Conservation (phyloP, 192 early-diverging fungal genomes). For the Coemansia sp. region DNA sequence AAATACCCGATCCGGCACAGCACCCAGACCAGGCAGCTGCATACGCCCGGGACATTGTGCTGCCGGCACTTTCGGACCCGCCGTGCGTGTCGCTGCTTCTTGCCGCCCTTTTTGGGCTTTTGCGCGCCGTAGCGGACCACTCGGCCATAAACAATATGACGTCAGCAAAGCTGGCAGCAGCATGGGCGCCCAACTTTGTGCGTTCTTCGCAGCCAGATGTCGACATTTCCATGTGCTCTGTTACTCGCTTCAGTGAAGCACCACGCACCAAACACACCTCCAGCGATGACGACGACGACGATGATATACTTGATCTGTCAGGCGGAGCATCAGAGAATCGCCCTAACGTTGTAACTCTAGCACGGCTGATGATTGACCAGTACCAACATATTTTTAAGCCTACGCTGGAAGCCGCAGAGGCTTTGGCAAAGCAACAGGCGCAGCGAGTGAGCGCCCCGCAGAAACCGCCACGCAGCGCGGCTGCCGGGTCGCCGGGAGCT, state of each 20-base stretch:
- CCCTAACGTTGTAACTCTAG: slow-evolving; percentile 46
- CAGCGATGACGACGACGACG: slow-evolving; percentile 23
- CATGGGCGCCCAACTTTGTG: slow-evolving; percentile 87
- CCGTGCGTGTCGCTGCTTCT: slow-evolving; percentile 57
- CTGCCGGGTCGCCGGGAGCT: neutral
- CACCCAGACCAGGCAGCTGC: slow-evolving; percentile 34
- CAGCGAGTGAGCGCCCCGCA: slow-evolving; percentile 9
- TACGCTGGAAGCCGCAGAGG: slow-evolving; percentile 48
- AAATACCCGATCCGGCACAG: slow-evolving; percentile 42
- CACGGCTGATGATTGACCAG: slow-evolving; percentile 49
- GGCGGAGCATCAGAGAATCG: slow-evolving; percentile 33
- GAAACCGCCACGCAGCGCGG: slow-evolving; percentile 34
- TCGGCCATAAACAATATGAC: slow-evolving; percentile 80
- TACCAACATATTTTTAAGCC: slow-evolving; percentile 50
- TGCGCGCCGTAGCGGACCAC: slow-evolving; percentile 68
- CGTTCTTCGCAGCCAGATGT: slow-evolving; percentile 51
- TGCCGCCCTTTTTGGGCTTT: slow-evolving; percentile 66
- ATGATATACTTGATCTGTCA: slow-evolving; percentile 22
- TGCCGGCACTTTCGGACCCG: slow-evolving; percentile 49
- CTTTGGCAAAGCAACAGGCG: slow-evolving; percentile 28
- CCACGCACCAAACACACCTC: neutral
- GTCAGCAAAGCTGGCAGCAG: slow-evolving; percentile 72
- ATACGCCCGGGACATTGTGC: slow-evolving; percentile 40
- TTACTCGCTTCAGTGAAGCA: slow-evolving; percentile 31
- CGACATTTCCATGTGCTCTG: slow-evolving; percentile 53